A percentile compares a stretch with the other conserved stretches of the same genome.
phyloP scores from a whole-genome alignment of 176 grass and related monocot genomes.

The Oryza rufipogon region DNA sequence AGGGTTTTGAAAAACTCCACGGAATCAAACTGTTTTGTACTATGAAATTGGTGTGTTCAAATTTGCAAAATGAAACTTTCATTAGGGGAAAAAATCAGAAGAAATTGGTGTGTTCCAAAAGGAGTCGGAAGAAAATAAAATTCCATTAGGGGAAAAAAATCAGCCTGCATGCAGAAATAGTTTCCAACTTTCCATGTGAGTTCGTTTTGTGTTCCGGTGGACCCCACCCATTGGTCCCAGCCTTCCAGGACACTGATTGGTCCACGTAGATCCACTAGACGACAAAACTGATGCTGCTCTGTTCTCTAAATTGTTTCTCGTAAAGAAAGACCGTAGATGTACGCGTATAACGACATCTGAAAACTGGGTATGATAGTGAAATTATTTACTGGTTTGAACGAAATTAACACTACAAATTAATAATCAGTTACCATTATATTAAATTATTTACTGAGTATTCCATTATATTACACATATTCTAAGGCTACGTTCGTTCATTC shows the following conservation, averaged over 20 bases:
- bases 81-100: neutral
- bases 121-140: neutral
- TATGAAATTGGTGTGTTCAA: too few species aligned
- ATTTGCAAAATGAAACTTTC: neutral
- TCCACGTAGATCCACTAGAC: neutral
- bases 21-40: too few species aligned
- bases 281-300: neutral
- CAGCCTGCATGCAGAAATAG: neutral
- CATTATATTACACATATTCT: too few species aligned
- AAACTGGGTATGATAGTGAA: neutral
- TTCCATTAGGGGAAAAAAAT: neutral
- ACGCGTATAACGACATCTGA: neutral
- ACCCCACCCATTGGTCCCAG: too few species aligned
- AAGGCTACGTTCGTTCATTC: too few species aligned
- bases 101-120: neutral
- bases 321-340: neutral
- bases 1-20: too few species aligned
- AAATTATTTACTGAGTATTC: too few species aligned
- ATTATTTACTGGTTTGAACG: too few species aligned
- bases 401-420: too few species aligned
- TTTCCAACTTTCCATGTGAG: too few species aligned
- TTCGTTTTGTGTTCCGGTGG: neutral
- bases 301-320: neutral
- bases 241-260: neutral
- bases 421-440: too few species aligned